Evolutionary conservation across 257 asterid species (phyloP).

Genomic region (Nemophila menziesii): DNA sequence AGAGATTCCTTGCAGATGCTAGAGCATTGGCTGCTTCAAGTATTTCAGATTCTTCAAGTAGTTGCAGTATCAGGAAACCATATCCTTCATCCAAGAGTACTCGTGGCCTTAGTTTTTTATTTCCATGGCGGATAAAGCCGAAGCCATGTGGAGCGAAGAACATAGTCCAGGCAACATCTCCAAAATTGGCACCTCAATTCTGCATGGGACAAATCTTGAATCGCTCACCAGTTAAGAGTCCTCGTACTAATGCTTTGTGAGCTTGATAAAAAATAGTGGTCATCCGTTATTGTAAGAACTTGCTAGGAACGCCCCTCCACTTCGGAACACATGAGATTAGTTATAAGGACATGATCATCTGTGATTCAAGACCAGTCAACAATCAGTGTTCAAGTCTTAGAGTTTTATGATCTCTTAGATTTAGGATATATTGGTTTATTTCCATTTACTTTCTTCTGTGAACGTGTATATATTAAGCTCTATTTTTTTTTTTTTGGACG

Average conservation of each 20-base stretch:
- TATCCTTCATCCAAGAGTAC: slow-evolving; percentile 29
- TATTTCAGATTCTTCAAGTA: slow-evolving; percentile 1
- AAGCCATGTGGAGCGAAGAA: slow-evolving; percentile 47
- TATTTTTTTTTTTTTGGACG: no score
- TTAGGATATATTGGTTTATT: no score
- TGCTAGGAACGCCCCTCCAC: no score
- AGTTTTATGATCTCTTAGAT: no score
- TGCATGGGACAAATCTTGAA: slow-evolving; percentile 2
- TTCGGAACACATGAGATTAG: no score
- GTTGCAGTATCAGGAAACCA: slow-evolving; percentile 25
- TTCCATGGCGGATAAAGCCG: slow-evolving; percentile 50
- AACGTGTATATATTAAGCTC: no score
- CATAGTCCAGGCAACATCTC: slow-evolving; percentile 22
- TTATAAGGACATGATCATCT: no score
- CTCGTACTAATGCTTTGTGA: background rate
- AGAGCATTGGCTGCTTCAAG: slow-evolving; percentile 56
- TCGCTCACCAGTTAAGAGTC: background rate
- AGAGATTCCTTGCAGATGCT: slow-evolving; percentile 72
- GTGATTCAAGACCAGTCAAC: no score
- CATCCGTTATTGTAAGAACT: no score
- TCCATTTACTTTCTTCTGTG: no score
- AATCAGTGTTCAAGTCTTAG: no score
- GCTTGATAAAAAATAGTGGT: no score
- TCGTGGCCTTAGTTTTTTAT: slow-evolving; percentile 50
- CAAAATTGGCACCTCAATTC: slow-evolving; percentile 13